A percentile compares a stretch with the other conserved stretches of the same genome.
These are phyloP conservation scores for Epichloe elymi DNA, from an alignment of 2,329 filamentous ascomycete genomes.

Conservation along the genomic window DNA sequence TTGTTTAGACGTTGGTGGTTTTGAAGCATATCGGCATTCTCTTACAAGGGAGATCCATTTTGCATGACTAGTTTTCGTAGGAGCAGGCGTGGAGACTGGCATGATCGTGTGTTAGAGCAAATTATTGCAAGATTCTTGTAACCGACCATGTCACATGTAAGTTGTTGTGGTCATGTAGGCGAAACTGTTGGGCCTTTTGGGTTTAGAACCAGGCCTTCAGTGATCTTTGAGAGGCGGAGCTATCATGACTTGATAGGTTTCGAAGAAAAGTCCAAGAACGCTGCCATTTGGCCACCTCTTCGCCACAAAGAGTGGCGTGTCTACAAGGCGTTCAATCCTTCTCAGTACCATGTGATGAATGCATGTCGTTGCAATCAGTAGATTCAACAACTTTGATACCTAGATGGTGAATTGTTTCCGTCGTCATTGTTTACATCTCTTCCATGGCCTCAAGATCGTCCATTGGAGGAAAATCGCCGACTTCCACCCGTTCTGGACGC, in stretches of 20 bases:
- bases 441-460: constrained; percentile 69
- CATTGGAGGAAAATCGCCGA: constrained; percentile 57
- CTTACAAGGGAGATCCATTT: too few species aligned
- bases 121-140: neutral
- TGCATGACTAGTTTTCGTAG: too few species aligned
- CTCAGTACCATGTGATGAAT: neutral
- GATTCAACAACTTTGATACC: neutral
- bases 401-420: neutral
- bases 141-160: neutral
- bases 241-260: neutral
- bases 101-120: neutral
- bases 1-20: too few species aligned
- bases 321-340: neutral
- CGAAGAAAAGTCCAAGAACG: neutral
- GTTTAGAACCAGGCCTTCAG: neutral
- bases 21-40: too few species aligned
- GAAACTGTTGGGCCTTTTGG: neutral
- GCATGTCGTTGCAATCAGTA: neutral
- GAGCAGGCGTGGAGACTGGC: too few species aligned
- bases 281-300: neutral
- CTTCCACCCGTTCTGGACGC: constrained; percentile 62
- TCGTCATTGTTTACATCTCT: constrained; percentile 40
- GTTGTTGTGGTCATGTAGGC: neutral
- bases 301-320: neutral
- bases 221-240: neutral